Percentiles rank a stretch among this genome's conserved stretches.
Conservation (phyloP, 1,139 yeast genomes). For the Hyphopichia khmerensis region DNA sequence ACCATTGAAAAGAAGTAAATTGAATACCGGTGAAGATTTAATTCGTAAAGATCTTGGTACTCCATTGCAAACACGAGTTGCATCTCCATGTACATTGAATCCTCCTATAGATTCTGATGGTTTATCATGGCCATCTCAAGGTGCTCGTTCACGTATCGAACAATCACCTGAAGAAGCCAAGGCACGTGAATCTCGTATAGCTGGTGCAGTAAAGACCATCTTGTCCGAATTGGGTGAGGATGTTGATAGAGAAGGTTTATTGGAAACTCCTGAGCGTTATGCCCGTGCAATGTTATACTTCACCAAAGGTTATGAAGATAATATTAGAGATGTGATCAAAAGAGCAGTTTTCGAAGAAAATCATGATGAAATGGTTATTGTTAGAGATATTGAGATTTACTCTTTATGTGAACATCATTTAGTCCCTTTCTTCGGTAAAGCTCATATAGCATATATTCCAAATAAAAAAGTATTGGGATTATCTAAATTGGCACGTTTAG, state of each 20-base stretch:
- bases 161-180: slow-evolving; percentile 60
- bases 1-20: slow-evolving; percentile 25
- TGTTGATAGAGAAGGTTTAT: slow-evolving; percentile 78
- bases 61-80: slow-evolving; percentile 76
- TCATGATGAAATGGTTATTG: slow-evolving; percentile 98
- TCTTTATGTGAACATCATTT: slow-evolving; percentile 96
- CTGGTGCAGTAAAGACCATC: slow-evolving; percentile 81
- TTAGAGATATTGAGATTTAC: slow-evolving; percentile 87
- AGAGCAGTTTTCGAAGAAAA: slow-evolving; percentile 97
- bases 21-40: slow-evolving; percentile 12
- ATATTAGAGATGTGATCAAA: slow-evolving; percentile 85
- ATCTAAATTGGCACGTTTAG: slow-evolving; percentile 88
- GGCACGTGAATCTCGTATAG: slow-evolving; percentile 70
- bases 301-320: slow-evolving; percentile 96
- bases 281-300: slow-evolving; percentile 95
- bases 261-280: slow-evolving; percentile 93
- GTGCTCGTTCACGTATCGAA: slow-evolving; percentile 75
- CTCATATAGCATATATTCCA: slow-evolving; percentile 95
- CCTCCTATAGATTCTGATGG: slow-evolving; percentile 92
- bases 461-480: slow-evolving; percentile 92
- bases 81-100: slow-evolving; percentile 76
- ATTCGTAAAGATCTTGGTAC: slow-evolving; percentile 13
- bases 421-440: slow-evolving; percentile 96
- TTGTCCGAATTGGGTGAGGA: slow-evolving; percentile 91
- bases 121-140: slow-evolving; percentile 90